These are phyloP conservation scores for Debaryomyces singareniensis DNA, from an alignment of 1,139 yeast genomes.

Conservation along the genomic window DNA sequence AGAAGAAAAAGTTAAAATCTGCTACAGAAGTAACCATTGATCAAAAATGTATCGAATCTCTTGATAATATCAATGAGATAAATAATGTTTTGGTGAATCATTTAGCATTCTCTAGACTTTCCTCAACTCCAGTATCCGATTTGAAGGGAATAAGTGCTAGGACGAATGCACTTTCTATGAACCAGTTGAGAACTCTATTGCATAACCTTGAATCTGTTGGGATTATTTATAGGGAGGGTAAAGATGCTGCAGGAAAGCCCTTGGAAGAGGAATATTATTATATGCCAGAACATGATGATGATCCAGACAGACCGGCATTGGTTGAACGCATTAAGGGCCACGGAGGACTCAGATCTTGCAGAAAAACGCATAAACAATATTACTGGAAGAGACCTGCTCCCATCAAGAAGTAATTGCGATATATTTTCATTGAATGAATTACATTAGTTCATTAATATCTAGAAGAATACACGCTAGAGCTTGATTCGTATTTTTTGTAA, in stretches of 20 bases:
- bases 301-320: constrained; percentile 57
- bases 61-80: constrained; percentile 43
- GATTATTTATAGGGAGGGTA: constrained; percentile 78
- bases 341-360: constrained; percentile 76
- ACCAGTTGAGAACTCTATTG: constrained; percentile 47
- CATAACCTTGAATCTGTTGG: constrained; percentile 60
- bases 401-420: constrained; percentile 24
- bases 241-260: constrained; percentile 94
- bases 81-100: constrained; percentile 71
- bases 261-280: constrained; percentile 92
- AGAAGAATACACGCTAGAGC: constrained; percentile 7
- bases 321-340: constrained; percentile 78
- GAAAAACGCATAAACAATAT: constrained; percentile 90
- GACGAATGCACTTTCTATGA: constrained; percentile 36
- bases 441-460: background rate
- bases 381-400: constrained; percentile 76
- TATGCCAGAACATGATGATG: constrained; percentile 74
- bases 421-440: background rate
- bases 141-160: constrained; percentile 55
- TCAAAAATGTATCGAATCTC: constrained; percentile 19
- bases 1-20: constrained; percentile 6
- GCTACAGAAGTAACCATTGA: constrained; percentile 15
- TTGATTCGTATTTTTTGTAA: constrained; percentile 4
- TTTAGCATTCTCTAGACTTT: constrained; percentile 81
- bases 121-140: constrained; percentile 76